Base-by-base conservation (phyloP, 1,139 yeast genomes). In the Pichia sorboxylosa region DNA sequence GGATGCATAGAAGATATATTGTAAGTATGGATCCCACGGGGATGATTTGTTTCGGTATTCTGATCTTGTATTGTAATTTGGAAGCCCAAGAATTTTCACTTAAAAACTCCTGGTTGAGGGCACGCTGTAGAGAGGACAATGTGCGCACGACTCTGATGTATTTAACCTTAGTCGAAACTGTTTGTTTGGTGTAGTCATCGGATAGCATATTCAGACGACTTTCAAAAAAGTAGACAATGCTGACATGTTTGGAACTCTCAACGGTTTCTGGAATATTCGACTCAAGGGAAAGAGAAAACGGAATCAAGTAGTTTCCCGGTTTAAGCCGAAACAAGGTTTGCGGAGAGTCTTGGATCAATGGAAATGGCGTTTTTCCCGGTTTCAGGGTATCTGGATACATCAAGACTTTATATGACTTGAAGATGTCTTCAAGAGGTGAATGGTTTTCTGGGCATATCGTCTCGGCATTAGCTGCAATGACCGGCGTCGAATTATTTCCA, bases 251-350 rank as follows among this genome's bases (percentile, higher is more conserved):
- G 36, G 77, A 54, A 0, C 84, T 83, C 51, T 78, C 87, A 0
- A 78, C 66, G 0, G 85, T 72, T 42, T 77, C 87, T 2, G 78
- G 68, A 1, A 72, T 51, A 42, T 69, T 69, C 3, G 75, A 66
- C 0, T 87, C 85, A 10, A 79, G 51, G 13, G 57, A 54, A 5
- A 69, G 60, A 24, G 53, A 55, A 49, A 78, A 79, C 0, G 87
- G 87, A 24, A 79, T 51, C 40, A 69, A 72, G 46, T 78, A 78
- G 47, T 76, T 75, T 0, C 87, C 87, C 36, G 65, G 62, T 0
- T 77, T 77, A 20, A 78, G n/a, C 62, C 58, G 44, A 31, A 31
- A 47, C 10, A 31, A 16, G 11, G 34, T 28, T 17, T 39, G 24
- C 6, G 25, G n/a, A n/a, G 8, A 19, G 11, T 16, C 24, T 25